A percentile compares a stretch with the other conserved stretches of the same genome.
Evolutionary conservation across 2,329 filamentous ascomycete genomes (phyloP).

Genomic region (Cladobotryum mycophilum): DNA sequence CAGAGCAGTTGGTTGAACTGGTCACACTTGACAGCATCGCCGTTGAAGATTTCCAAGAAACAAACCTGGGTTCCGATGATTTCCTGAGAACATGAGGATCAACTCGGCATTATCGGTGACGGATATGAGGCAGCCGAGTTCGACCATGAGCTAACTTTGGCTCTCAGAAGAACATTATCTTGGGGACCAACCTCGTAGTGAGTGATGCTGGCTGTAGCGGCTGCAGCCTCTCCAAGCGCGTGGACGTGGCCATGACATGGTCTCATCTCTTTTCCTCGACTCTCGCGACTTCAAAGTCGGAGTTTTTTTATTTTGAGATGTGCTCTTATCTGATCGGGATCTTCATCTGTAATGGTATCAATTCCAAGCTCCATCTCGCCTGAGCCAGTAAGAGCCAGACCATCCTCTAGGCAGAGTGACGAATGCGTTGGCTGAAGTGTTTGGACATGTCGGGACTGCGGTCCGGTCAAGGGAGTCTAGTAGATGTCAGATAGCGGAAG

Average conservation of each 20-base stretch:
- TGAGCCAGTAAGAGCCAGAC: slow-evolving; percentile 84
- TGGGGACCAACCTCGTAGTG: slow-evolving; percentile 50
- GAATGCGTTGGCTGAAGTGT: slow-evolving; percentile 72
- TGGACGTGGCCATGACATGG: slow-evolving; percentile 66
- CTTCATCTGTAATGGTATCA: slow-evolving; percentile 61
- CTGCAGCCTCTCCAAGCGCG: slow-evolving; percentile 66
- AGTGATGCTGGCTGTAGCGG: slow-evolving; percentile 75
- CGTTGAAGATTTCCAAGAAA: slow-evolving; percentile 48
- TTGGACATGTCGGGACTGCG: slow-evolving; percentile 67
- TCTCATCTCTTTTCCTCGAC: slow-evolving; percentile 71
- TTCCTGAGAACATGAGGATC: slow-evolving; percentile 57
- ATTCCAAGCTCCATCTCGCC: slow-evolving; percentile 75
- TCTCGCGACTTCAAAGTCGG: slow-evolving; percentile 69
- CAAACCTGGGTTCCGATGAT: slow-evolving; percentile 75
- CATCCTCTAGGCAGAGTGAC: slow-evolving; percentile 73
- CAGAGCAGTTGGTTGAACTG: too few species aligned
- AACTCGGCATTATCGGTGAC: slow-evolving; percentile 73
- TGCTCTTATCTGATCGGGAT: slow-evolving; percentile 69
- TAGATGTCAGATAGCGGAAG: slow-evolving; percentile 28
- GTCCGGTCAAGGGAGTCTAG: slow-evolving; percentile 62
- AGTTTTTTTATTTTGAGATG: slow-evolving; percentile 66
- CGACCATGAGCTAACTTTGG: too few species aligned
- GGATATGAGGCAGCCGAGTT: slow-evolving; percentile 35
- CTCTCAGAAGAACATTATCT: too few species aligned
- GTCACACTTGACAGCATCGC: too few species aligned